These are phyloP conservation scores for Colletotrichum navitas DNA, from an alignment of 2,329 filamentous ascomycete genomes.

Conservation along the genomic window DNA sequence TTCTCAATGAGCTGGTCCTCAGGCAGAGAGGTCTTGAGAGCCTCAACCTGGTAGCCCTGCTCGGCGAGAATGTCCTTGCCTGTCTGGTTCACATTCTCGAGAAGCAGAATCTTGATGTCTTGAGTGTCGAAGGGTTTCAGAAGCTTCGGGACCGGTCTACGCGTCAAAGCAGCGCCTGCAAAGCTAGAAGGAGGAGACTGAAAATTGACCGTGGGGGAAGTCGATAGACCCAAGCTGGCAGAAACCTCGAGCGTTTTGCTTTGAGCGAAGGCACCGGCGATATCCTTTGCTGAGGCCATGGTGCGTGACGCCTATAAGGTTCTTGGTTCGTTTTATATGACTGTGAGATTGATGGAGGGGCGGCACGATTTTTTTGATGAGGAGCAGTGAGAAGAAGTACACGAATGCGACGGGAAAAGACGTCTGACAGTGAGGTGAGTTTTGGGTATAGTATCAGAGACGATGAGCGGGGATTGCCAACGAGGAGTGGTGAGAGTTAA, in stretches of 20 bases:
- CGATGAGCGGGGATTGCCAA: not conserved
- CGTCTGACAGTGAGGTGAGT: not conserved
- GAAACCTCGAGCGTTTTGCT: slow-evolving; percentile 57
- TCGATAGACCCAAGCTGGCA: slow-evolving; percentile 76
- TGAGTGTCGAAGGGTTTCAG: slow-evolving; percentile 96
- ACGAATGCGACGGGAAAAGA: not conserved
- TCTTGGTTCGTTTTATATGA: not conserved
- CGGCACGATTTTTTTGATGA: slow-evolving; percentile 31
- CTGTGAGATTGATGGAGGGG: slow-evolving; percentile 25
- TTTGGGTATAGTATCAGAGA: not conserved
- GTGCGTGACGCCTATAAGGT: slow-evolving; percentile 17
- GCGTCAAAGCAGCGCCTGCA: slow-evolving; percentile 60
- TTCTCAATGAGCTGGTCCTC: slow-evolving; percentile 97
- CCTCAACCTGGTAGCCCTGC: slow-evolving; percentile 97
- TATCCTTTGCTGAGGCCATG: slow-evolving; percentile 65
- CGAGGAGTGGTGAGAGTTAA: not conserved
- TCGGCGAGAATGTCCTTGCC: slow-evolving; percentile 83
- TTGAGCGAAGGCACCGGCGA: slow-evolving; percentile 54
- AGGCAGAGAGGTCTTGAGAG: slow-evolving; percentile 86
- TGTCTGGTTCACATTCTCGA: slow-evolving; percentile 96
- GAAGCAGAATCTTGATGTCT: slow-evolving; percentile 94
- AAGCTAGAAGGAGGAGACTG: slow-evolving; percentile 78
- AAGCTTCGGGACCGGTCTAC: slow-evolving; percentile 71
- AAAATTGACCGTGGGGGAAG: slow-evolving; percentile 81
- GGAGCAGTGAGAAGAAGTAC: slow-evolving; percentile 16